Conservation (phyloP, 108 stramenopile species). For the Discostella pseudostelligera region DNA sequence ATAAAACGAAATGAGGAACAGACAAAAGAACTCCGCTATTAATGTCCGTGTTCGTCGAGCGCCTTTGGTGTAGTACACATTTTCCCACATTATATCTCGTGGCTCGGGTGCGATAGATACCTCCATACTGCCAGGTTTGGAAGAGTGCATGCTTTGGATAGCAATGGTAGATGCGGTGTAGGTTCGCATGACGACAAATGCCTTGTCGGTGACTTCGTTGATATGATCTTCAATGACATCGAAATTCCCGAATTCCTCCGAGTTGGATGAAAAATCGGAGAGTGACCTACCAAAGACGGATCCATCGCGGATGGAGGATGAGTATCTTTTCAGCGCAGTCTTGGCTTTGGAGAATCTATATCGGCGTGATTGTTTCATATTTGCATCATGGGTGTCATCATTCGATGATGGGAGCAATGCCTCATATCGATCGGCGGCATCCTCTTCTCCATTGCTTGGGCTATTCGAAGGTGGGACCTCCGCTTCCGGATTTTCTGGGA, state of each 20-base stretch:
- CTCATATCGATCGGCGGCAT: constrained; percentile 4
- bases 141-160: constrained; percentile 89
- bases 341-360: constrained; percentile 56
- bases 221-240: constrained; percentile 83
- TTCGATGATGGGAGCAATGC: not conserved
- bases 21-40: constrained; percentile 75
- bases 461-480: constrained; percentile 17
- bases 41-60: constrained; percentile 70
- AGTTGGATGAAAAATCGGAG: constrained; percentile 43
- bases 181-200: constrained; percentile 88
- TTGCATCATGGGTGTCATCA: not conserved
- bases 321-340: constrained; percentile 68
- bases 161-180: constrained; percentile 92
- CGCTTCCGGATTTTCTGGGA: constrained; percentile 22
- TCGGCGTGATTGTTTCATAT: constrained; percentile 1
- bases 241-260: constrained; percentile 18
- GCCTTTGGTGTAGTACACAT: constrained; percentile 83
- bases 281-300: constrained; percentile 73
- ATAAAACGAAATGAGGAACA: constrained; percentile 81
- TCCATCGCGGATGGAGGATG: constrained; percentile 55
- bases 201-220: constrained; percentile 91
- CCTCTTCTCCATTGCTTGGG: constrained; percentile 5
- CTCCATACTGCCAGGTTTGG: constrained; percentile 85
- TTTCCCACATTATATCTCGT: constrained; percentile 82
- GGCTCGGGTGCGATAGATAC: constrained; percentile 87